Base-by-base conservation (phyloP, 805 yeast genomes). In the Saccharomycopsis guyanensis region DNA sequence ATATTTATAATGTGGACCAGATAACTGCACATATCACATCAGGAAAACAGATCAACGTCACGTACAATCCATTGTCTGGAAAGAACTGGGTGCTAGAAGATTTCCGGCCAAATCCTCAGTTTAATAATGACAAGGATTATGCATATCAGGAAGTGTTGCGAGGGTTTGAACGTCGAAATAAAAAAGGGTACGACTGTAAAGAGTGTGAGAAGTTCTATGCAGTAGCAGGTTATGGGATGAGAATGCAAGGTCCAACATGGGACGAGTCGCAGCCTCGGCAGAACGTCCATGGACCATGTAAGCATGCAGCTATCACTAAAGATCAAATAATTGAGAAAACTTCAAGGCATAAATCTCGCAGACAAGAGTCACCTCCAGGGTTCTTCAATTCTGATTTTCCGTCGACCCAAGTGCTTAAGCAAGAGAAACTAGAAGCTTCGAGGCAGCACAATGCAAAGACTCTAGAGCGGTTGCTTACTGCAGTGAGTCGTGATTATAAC, bases 71-170 rank as follows among this genome's bases (percentile, higher is more conserved):
- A 20, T 19, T 50, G 3, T 27, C 46, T 4, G 53, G 53, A 5
- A 46, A 47, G 27, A 32, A 18, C n/a, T 50, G 53, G 53, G 34
- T 43, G 4, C 7, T 43, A 3, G 51, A 50, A 24, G 53, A 50
- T 36, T 50, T 50, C 40, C 41, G 33, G 32, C 36, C 38, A 8
- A 43, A 42, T 25, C n/a, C 20, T 3, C 12, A 16, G 12, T 16
- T 22, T 13, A 42, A 49, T 18, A 8, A 29, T 3, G 27, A 49
- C 31, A 5, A 12, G 5, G 37, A 33, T 33, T 33, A 10, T 18
- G 20, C 20, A 12, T 33, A 10, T 12, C 20, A 33, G 20, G 37
- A 33, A 15, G 37, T 33, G 6, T 15, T 33, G 35, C 15, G 37
- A 40, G 25, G 43, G 37, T 15, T 32, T 29, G 20, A 18, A 23